Base-by-base conservation (phyloP, 768 basidiomycete species). In the Steccherinum ochraceum region DNA sequence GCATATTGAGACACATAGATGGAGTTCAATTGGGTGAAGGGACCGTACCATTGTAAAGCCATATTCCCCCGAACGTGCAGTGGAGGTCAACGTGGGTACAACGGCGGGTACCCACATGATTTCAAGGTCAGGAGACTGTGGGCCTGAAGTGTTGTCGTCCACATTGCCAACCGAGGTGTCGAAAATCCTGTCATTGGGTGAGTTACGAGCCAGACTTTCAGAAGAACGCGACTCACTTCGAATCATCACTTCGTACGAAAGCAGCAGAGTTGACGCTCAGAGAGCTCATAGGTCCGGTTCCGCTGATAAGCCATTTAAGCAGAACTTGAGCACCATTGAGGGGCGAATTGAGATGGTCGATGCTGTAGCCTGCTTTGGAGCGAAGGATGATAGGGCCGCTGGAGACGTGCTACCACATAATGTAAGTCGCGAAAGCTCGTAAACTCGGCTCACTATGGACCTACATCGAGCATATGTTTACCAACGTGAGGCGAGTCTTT, bases 401-500 rank as follows among this genome's bases (percentile, higher is more conserved):
- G 13, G 24, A 23, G 11, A 53, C 26, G 25, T 56, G 55, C 55
- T 56, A 47, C n/a, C 11, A 18, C 10, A n/a, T n/a, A n/a, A n/a
- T 39, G 35, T 11, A 39, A 39, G n/a, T 39, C n/a, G 35, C 35
- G 35, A 39, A 39, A 39, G n/a, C 35, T 11, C 11, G 35, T 39
- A 39, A n/a, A 39, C 11, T 11, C 11, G 35, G 35, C n/a, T 11
- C n/a, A n/a, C 13, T 12, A 5, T 5, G 19, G 24, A 40, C 50
- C 30, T 51, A 51, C 50, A 48, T 68, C 67, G 4, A 50, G 40
- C 20, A 69, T 51, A 51, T 68, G 54, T 50, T 59, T 52, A 12
- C 67, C 67, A 16, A 68, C 65, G 7, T 54, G 58, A 3, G 64
- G 61, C 23, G 59, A 50, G 46, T 64, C 47, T 11, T 58, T 44